Evolutionary conservation across 805 yeast species (phyloP), one percentile per base, ranked within the genome.

Genomic region (Pichia phayaonensis): DNA sequence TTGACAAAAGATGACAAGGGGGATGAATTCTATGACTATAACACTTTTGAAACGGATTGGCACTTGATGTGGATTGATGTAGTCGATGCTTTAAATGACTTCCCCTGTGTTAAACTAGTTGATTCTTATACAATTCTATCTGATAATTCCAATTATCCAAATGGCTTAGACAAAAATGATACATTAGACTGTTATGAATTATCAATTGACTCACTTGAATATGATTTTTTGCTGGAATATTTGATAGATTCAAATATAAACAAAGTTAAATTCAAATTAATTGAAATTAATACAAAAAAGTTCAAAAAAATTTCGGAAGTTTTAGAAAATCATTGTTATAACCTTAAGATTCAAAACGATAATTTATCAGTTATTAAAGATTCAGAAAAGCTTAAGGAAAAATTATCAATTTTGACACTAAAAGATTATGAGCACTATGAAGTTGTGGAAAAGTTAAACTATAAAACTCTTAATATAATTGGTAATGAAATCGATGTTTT

Each of bases 371-470:
- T 50, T 23, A 49, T 56, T 8, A 52, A 50, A 44, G 45, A 45
- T 38, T 49, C 56, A 1, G 42, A 46, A 18, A 34, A 43, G 2
- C 34, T 54, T 1, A 46, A 47, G 12, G 15, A 8, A 12, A 54
- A 54, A 31, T 44, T 56, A n/a, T 20, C 31, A 8, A 43, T 49
- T 12, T 26, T 56, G 10, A 45, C 54, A 15, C 8, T 56, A 12
- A 40, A 42, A 15, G 48, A 53, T 29, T 56, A 54, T 29, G 55
- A 56, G 36, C 48, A 56, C 42, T 53, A 50, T n/a, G 55, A 55
- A 31, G 24, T 49, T 26, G 51, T 53, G 20, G 38, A 45, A 22
- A 48, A 47, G 21, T 45, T 50, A 22, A 38, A 47, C 8, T 48
- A 47, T 22, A 47, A 44, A 42, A 53, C 54, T 16, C 29, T 56